These are phyloP conservation scores for Rhynchosporium agropyri DNA, from an alignment of 2,329 filamentous ascomycete species.

Conservation along the genomic window DNA sequence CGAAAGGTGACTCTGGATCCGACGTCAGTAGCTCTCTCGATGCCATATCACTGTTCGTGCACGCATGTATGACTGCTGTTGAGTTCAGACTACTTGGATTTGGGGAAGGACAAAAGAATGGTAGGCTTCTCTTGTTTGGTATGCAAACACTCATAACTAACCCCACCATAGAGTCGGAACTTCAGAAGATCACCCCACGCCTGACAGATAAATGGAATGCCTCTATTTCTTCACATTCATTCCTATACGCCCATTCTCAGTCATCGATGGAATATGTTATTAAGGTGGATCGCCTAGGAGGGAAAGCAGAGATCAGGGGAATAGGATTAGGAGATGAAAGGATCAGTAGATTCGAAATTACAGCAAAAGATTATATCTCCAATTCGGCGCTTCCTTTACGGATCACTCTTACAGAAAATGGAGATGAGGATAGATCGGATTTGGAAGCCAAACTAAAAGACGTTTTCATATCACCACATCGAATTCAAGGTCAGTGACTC, in stretches of 20 bases:
- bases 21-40: constrained; percentile 75
- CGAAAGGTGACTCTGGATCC: constrained; percentile 56
- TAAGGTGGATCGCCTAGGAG: constrained; percentile 79
- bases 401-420: constrained; percentile 52
- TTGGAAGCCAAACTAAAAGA: constrained; percentile 54
- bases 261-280: constrained; percentile 83
- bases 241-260: constrained; percentile 84
- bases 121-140: constrained; percentile 47
- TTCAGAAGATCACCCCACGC: constrained; percentile 59
- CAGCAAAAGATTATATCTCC: constrained; percentile 74
- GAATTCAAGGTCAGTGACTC: constrained; percentile 53
- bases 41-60: constrained; percentile 79
- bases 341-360: constrained; percentile 76
- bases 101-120: constrained; percentile 76
- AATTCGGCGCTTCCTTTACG: constrained; percentile 57
- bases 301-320: constrained; percentile 81
- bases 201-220: constrained; percentile 82
- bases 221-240: constrained; percentile 70
- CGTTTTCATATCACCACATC: constrained; percentile 73
- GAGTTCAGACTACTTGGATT: constrained; percentile 82
- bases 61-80: constrained; percentile 79
- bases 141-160: constrained; percentile 18
- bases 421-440: constrained; percentile 55
- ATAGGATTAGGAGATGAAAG: constrained; percentile 79
- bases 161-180: constrained; percentile 53